Evolutionary conservation across 805 yeast species (phyloP).

Genomic region (Ogataea kodamae): DNA sequence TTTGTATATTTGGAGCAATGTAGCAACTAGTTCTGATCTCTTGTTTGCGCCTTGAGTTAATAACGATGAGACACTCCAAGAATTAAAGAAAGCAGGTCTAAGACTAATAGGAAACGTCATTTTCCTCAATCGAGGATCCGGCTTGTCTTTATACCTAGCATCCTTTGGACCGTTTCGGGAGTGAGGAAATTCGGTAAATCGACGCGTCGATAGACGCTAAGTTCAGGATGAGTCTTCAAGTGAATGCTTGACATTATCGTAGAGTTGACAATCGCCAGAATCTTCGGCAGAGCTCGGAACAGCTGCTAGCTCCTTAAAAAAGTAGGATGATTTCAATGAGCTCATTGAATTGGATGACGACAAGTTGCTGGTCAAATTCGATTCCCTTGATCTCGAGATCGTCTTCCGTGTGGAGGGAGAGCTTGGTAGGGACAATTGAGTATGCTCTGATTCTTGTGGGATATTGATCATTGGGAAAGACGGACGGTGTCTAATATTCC

Average conservation of each 20-base stretch:
- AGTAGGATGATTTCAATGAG: slow-evolving; percentile 1
- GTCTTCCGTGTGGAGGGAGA: slow-evolving; percentile 11
- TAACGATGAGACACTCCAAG: slow-evolving; percentile 3
- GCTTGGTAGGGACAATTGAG: slow-evolving; percentile 11
- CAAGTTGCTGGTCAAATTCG: background rate
- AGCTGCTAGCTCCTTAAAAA: no score
- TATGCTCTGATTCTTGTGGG: slow-evolving; percentile 4
- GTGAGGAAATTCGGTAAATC: slow-evolving; percentile 3
- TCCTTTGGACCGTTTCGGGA: slow-evolving; percentile 12
- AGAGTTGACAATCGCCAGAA: background rate
- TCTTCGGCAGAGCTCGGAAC: no score
- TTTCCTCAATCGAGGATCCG: no score
- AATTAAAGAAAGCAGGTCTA: slow-evolving; percentile 7
- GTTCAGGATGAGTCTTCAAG: slow-evolving; percentile 1
- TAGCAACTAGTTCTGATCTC: slow-evolving; percentile 1
- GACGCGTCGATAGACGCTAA: slow-evolving; percentile 12
- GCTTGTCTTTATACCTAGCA: slow-evolving; percentile 3
- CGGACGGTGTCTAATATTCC: slow-evolving; percentile 8
- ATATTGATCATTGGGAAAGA: slow-evolving; percentile 9
- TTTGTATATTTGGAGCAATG: slow-evolving; percentile 7
- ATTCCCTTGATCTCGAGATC: background rate
- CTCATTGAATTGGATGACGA: slow-evolving; percentile 2
- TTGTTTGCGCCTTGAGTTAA: slow-evolving; percentile 1
- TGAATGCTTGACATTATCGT: slow-evolving; percentile 7
- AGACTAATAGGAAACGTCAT: slow-evolving; percentile 9